A percentile compares a stretch with the other conserved stretches of the same genome.
Conservation (phyloP, 805 yeast species). For the Phaffomyces opuntiae region DNA sequence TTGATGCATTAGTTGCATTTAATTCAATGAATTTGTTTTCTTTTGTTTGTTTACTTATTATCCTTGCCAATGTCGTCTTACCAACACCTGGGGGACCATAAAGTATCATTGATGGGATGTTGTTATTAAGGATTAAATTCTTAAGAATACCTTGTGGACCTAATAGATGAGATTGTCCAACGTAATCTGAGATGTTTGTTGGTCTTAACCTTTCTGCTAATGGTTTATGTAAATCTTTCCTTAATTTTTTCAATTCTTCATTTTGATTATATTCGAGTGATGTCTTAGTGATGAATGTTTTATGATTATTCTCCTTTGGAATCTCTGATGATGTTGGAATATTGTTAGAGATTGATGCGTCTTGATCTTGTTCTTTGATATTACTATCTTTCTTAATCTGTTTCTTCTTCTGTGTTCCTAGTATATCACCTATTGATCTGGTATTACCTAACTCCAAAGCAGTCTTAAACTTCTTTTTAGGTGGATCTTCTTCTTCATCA, state of each 20-base stretch:
- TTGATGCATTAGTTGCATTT: slow-evolving; percentile 74
- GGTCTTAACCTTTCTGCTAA: slow-evolving; percentile 87
- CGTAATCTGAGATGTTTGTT: slow-evolving; percentile 50
- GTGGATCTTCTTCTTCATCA: neutral
- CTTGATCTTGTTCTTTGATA: neutral
- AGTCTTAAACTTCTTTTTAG: slow-evolving; percentile 4
- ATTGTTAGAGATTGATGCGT: neutral
- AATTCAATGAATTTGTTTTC: slow-evolving; percentile 59
- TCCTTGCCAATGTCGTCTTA: slow-evolving; percentile 79
- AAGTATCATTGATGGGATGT: slow-evolving; percentile 76
- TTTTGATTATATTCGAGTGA: slow-evolving; percentile 4
- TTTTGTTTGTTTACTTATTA: slow-evolving; percentile 33
- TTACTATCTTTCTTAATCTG: neutral
- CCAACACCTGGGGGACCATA: slow-evolving; percentile 97
- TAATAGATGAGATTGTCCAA: slow-evolving; percentile 82
- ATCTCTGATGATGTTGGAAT: neutral
- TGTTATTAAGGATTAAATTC: slow-evolving; percentile 53
- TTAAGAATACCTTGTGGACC: slow-evolving; percentile 57
- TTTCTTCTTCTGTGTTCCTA: slow-evolving; percentile 2
- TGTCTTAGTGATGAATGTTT: neutral
- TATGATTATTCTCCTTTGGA: no score
- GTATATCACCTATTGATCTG: slow-evolving; percentile 6
- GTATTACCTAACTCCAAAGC: slow-evolving; percentile 3
- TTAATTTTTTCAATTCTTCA: slow-evolving; percentile 15
- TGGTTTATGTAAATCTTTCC: slow-evolving; percentile 28